A percentile compares a stretch with the other conserved stretches of the same genome.
These are phyloP conservation scores for Chlorella sorokiniana DNA, from an alignment of 139 green algal genomes.

Conservation along the genomic window DNA sequence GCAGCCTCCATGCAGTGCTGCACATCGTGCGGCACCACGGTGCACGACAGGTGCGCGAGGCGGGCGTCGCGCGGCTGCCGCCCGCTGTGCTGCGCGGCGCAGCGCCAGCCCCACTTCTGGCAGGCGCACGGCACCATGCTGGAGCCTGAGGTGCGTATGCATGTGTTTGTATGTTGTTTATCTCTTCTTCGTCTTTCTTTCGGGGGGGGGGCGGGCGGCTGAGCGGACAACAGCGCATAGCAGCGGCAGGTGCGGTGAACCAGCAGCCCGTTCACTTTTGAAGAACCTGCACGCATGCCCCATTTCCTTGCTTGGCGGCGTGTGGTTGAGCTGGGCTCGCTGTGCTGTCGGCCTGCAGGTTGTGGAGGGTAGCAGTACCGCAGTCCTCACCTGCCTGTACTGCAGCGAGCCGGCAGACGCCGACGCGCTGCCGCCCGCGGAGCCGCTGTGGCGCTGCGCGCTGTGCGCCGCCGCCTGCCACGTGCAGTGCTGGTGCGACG, in stretches of 20 bases:
- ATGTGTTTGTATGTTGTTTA: background rate
- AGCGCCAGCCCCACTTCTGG: conserved; percentile 39
- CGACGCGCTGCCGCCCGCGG: conserved; percentile 49
- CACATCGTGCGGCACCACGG: conserved; percentile 61
- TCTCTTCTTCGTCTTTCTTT: background rate
- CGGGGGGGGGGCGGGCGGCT: too few species aligned
- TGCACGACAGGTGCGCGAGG: conserved; percentile 61
- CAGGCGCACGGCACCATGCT: conserved; percentile 23
- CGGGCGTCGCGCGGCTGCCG: conserved; percentile 31
- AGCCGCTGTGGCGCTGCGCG: conserved; percentile 77
- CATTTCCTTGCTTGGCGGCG: too few species aligned
- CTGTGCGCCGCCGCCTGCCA: conserved; percentile 67
- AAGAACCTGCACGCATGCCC: too few species aligned
- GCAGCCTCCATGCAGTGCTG: conserved; percentile 47
- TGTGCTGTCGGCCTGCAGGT: background rate
- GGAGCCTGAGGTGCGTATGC: background rate
- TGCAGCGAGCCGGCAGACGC: conserved; percentile 55
- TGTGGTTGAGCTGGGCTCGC: too few species aligned
- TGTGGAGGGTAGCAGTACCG: conserved; percentile 2
- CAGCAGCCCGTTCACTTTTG: too few species aligned
- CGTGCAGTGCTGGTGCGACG: conserved; percentile 60
- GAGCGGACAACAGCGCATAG: too few species aligned
- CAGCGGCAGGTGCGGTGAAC: too few species aligned
- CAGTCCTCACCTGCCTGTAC: conserved; percentile 54
- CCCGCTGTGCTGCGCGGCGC: conserved; percentile 43